Percentiles rank a stretch among this genome's conserved stretches.
Evolutionary conservation across 305 asterid species (phyloP).

Genomic region (Lippia alba): DNA sequence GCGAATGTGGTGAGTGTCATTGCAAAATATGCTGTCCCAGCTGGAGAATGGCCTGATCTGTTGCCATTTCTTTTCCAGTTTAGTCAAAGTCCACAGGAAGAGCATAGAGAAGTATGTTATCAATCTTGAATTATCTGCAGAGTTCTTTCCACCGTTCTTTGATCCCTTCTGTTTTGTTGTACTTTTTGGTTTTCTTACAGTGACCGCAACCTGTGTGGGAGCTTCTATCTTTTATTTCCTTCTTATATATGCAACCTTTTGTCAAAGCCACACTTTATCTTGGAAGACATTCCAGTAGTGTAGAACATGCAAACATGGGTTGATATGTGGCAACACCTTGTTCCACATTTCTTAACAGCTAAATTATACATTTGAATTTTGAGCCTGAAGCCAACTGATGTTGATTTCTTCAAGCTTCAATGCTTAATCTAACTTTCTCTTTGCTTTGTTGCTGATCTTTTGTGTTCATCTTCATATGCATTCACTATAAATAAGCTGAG

Average conservation of each 20-base stretch:
- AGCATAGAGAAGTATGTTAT: slow-evolving; percentile 88
- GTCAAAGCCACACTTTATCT: slow-evolving; percentile 6
- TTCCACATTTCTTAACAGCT: background rate
- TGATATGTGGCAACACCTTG: background rate
- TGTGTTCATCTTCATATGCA: slow-evolving; percentile 17
- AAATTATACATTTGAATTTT: slow-evolving; percentile 1
- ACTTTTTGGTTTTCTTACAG: slow-evolving; percentile 12
- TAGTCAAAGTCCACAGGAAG: slow-evolving; percentile 96
- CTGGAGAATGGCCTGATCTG: slow-evolving; percentile 98
- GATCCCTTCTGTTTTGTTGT: slow-evolving; percentile 17
- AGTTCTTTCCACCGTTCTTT: background rate
- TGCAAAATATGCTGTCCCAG: slow-evolving; percentile 95
- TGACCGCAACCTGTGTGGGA: background rate
- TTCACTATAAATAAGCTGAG: slow-evolving; percentile 26
- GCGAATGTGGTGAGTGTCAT: slow-evolving; percentile 96
- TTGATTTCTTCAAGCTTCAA: slow-evolving; percentile 11
- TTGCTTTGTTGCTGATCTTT: background rate
- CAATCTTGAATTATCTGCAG: slow-evolving; percentile 9
- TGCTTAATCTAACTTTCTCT: slow-evolving; percentile 13
- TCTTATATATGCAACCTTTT: slow-evolving; percentile 8
- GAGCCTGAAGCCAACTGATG: slow-evolving; percentile 12
- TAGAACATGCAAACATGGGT: slow-evolving; percentile 14
- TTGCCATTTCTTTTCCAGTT: slow-evolving; percentile 95
- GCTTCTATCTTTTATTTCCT: background rate
- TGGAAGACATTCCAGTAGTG: slow-evolving; percentile 3